Conservation (phyloP, 2,329 filamentous ascomycete genomes). For the Hymenoscyphus linearis region DNA sequence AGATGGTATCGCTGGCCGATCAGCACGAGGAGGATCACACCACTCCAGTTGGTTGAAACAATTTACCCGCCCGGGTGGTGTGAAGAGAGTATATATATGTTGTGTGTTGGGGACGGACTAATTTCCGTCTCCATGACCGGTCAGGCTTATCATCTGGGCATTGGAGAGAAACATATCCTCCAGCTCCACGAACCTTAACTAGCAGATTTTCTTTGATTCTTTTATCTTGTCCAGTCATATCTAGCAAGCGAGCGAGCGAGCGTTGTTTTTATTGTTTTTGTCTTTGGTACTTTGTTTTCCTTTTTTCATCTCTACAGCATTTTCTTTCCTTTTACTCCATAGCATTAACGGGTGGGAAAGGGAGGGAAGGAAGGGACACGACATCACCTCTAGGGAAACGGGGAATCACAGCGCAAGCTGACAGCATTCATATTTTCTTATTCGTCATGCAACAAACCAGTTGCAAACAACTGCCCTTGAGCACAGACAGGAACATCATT, state of each 20-base stretch:
- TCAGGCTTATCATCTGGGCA: slow-evolving; percentile 27
- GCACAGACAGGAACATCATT: slow-evolving; percentile 12
- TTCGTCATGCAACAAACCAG: slow-evolving; percentile 7
- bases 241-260: slow-evolving; percentile 28
- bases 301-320: slow-evolving; percentile 17
- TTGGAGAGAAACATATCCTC: slow-evolving; percentile 33
- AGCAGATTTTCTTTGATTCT: slow-evolving; percentile 9
- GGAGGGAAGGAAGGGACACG: slow-evolving; percentile 1
- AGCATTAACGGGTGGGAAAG: slow-evolving; percentile 7
- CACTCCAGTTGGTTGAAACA: slow-evolving; percentile 17
- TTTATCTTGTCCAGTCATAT: slow-evolving; percentile 26
- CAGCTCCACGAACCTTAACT: slow-evolving; percentile 44
- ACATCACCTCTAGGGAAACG: slow-evolving; percentile 3
- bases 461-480: slow-evolving; percentile 8
- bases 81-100: too few species aligned
- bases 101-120: slow-evolving; percentile 11
- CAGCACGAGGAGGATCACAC: slow-evolving; percentile 27
- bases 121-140: slow-evolving; percentile 13
- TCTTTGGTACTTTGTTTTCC: slow-evolving; percentile 28
- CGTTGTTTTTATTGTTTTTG: slow-evolving; percentile 33
- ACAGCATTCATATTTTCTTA: slow-evolving; percentile 3
- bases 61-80: neutral
- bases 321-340: neutral
- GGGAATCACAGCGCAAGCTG: slow-evolving; percentile 15
- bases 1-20: slow-evolving; percentile 77